phyloP scores from a whole-genome alignment of 306 rosid species.

The Erythrophleum fordii region DNA sequence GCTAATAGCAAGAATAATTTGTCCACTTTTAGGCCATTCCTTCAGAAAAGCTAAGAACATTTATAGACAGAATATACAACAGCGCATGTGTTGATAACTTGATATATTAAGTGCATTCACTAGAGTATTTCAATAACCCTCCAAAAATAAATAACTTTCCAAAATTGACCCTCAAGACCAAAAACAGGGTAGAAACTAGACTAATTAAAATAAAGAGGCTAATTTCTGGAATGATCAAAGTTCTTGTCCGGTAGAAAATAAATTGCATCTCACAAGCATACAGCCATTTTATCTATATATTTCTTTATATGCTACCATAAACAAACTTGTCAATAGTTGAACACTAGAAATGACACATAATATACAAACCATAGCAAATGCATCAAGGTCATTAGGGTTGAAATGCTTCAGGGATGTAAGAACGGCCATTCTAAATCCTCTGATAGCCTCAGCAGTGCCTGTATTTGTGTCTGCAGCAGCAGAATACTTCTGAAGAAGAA shows the following conservation, averaged over 20 bases:
- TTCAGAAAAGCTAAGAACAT: conserved; percentile 27
- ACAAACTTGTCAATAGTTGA: conserved; percentile 2
- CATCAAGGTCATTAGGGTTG: conserved; percentile 90
- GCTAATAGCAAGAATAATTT: conserved; percentile 21
- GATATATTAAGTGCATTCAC: neutral
- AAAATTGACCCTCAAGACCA: conserved; percentile 4
- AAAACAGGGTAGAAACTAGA: conserved; percentile 22
- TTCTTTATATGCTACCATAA: conserved; percentile 23
- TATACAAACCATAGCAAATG: conserved; percentile 92
- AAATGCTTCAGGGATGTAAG: conserved; percentile 97
- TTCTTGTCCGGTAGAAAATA: conserved; percentile 18
- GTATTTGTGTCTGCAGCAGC: conserved; percentile 84
- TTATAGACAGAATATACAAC: conserved; percentile 27
- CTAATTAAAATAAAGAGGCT: neutral
- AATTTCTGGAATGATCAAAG: conserved; percentile 9
- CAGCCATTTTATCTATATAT: conserved; percentile 21
- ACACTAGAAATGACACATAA: conserved; percentile 28
- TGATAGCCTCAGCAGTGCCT: conserved; percentile 85
- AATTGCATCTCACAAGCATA: conserved; percentile 16
- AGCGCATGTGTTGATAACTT: neutral
- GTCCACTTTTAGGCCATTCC: conserved; percentile 3
- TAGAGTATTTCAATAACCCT: conserved; percentile 8
- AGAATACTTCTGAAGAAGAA: conserved; percentile 95
- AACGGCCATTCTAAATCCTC: conserved; percentile 97
- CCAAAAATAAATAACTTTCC: neutral